These are phyloP conservation scores for Posidonia australis DNA, from an alignment of 106 monocot species.

Conservation along the genomic window DNA sequence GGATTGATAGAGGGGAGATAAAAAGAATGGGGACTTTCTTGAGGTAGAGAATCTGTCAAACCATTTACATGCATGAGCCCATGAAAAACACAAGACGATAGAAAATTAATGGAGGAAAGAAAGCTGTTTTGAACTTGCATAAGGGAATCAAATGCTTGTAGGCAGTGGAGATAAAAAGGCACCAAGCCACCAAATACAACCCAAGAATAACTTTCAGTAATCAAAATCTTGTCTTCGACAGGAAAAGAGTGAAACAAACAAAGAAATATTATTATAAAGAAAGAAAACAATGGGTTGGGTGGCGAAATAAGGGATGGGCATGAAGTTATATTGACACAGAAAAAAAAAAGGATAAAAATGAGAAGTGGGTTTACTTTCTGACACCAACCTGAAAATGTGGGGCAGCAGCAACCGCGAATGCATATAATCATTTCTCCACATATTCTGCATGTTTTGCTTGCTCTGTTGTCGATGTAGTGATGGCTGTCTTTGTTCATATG, in stretches of 20 bases:
- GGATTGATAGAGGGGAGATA: conserved; percentile 1
- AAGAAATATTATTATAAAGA: conserved; percentile 1
- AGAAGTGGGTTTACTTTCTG: conserved; percentile 4
- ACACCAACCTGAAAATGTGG: not conserved
- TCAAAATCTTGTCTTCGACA: not conserved
- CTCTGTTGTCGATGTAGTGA: not conserved
- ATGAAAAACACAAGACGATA: not conserved
- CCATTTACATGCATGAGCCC: not conserved
- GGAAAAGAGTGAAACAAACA: not conserved
- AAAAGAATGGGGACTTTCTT: conserved; percentile 6
- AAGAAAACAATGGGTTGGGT: not conserved
- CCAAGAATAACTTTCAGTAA: conserved; percentile 6
- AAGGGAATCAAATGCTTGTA: conserved; percentile 9
- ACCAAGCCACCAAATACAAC: not conserved
- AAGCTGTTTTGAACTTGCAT: conserved; percentile 6
- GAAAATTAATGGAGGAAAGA: not conserved
- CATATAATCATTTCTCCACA: not conserved
- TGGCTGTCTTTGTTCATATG: too few relatives aligned
- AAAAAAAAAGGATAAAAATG: not conserved
- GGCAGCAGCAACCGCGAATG: not conserved
- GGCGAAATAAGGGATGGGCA: not conserved
- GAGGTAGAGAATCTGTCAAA: conserved; percentile 1
- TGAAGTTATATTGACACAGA: not conserved
- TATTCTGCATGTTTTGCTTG: conserved; percentile 1
- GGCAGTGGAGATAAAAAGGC: conserved; percentile 4